Conservation (phyloP, 495 filamentous ascomycete genomes). For the Penicillium cinerascens region DNA sequence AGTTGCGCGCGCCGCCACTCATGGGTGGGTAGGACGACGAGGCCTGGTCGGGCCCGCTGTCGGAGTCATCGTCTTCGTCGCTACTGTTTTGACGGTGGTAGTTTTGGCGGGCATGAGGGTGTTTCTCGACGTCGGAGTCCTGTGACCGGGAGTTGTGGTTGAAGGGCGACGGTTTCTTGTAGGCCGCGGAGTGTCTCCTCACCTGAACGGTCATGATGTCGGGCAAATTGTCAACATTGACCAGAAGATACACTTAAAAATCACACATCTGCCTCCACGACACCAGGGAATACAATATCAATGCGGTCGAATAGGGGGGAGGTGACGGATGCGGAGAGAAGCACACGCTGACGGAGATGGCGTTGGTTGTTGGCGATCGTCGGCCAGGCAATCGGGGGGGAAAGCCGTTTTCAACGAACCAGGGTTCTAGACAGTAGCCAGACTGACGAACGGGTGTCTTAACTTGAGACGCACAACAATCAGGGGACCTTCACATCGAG, state of each 20-base stretch:
- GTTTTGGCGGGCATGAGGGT: conserved; percentile 22
- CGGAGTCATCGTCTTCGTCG: conserved; percentile 24
- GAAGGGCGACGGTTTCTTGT: conserved; percentile 28
- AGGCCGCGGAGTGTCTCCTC: conserved; percentile 33
- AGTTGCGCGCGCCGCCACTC: conserved; percentile 42
- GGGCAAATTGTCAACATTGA: conserved; percentile 16
- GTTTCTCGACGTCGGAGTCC: conserved; percentile 38
- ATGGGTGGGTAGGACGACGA: conserved; percentile 54
- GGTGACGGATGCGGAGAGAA: not conserved
- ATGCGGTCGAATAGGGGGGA: conserved; percentile 5
- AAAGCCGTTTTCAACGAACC: not conserved
- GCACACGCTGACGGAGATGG: conserved; percentile 14
- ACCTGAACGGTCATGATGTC: conserved; percentile 37
- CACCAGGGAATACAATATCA: not conserved
- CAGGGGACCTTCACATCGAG: too few species aligned
- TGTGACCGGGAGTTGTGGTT: conserved; percentile 6
- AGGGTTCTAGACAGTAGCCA: not conserved
- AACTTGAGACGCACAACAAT: not conserved
- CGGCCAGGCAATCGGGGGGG: conserved; percentile 24
- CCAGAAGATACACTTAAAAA: conserved; percentile 1
- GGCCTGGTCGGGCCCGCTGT: conserved; percentile 24
- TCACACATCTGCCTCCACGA: conserved; percentile 8
- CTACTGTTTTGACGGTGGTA: conserved; percentile 25
- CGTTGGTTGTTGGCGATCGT: conserved; percentile 16
- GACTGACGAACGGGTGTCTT: not conserved